Evolutionary conservation across 2,329 filamentous ascomycete genomes (phyloP).

Genomic region (Fusarium pseudoanthophilum): DNA sequence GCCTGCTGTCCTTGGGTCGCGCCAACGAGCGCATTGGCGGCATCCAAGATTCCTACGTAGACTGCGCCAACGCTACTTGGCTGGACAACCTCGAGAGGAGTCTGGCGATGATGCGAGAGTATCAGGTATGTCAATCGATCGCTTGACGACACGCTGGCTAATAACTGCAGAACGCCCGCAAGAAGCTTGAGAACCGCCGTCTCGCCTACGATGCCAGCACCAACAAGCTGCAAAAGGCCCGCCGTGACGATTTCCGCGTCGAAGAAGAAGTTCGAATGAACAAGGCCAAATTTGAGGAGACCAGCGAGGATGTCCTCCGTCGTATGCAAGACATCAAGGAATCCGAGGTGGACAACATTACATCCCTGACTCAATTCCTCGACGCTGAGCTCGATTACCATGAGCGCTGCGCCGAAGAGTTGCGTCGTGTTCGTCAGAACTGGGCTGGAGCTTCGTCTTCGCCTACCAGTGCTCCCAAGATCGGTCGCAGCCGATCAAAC

Average conservation of each 20-base stretch:
- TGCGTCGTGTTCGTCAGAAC: slow-evolving; percentile 65
- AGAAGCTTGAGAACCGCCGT: slow-evolving; percentile 91
- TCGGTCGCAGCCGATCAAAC: slow-evolving; percentile 58
- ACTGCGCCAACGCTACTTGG: slow-evolving; percentile 83
- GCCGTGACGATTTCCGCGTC: slow-evolving; percentile 91
- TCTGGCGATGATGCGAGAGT: slow-evolving; percentile 95
- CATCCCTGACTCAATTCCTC: slow-evolving; percentile 82
- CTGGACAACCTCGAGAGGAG: slow-evolving; percentile 91
- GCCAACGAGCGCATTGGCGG: slow-evolving; percentile 89
- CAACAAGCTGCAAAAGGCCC: slow-evolving; percentile 90
- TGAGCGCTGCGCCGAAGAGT: slow-evolving; percentile 87
- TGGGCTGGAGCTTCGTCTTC: slow-evolving; percentile 52
- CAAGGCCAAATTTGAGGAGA: slow-evolving; percentile 96
- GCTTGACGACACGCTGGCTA: not conserved
- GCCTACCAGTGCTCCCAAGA: slow-evolving; percentile 32
- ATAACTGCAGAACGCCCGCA: slow-evolving; percentile 73
- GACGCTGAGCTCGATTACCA: slow-evolving; percentile 92
- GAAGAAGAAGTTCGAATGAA: slow-evolving; percentile 92
- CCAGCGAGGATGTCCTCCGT: slow-evolving; percentile 88
- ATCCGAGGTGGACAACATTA: slow-evolving; percentile 83
- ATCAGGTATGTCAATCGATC: slow-evolving; percentile 73
- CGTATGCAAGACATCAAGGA: slow-evolving; percentile 98
- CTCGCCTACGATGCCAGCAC: slow-evolving; percentile 91
- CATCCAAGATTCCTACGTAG: slow-evolving; percentile 84
- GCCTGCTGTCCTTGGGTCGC: slow-evolving; percentile 80